phyloP scores from a whole-genome alignment of 441 rosid species.

The Croton laevigatus region DNA sequence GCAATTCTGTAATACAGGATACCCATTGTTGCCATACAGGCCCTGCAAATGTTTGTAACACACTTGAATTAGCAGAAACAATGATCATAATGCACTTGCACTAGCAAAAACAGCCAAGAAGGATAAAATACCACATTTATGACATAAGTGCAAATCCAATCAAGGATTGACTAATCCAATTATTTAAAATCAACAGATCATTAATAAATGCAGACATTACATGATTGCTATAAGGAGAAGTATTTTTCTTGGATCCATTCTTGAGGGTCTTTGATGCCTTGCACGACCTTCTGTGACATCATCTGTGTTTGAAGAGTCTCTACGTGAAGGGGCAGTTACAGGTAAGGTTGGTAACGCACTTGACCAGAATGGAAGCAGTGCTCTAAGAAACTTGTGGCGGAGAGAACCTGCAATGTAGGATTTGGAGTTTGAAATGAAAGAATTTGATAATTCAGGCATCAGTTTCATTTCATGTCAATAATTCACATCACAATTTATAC shows the following conservation, averaged over 20 bases:
- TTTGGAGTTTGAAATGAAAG: constrained; percentile 1
- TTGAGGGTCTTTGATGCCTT: constrained; percentile 65
- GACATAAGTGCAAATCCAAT: not conserved
- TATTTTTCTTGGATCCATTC: constrained; percentile 86
- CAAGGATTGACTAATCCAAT: not conserved
- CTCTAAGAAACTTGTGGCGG: constrained; percentile 85
- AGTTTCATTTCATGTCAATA: not conserved
- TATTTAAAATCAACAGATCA: not conserved
- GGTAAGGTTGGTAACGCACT: constrained; percentile 93
- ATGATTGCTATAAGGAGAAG: constrained; percentile 90
- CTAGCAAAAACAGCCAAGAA: not conserved
- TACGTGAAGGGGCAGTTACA: constrained; percentile 91
- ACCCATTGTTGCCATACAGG: constrained; percentile 98
- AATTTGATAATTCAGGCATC: not conserved
- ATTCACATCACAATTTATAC: not conserved
- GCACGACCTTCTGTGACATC: constrained; percentile 62
- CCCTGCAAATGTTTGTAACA: constrained; percentile 52
- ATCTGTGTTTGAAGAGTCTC: too few species aligned
- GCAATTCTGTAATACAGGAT: constrained; percentile 89
- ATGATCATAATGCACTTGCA: not conserved
- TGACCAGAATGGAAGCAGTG: constrained; percentile 98
- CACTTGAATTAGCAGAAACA: constrained; percentile 9
- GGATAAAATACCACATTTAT: too few species aligned
- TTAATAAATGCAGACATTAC: constrained; percentile 41
- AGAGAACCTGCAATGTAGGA: constrained; percentile 63